Base-by-base conservation (phyloP, 2,329 filamentous ascomycete genomes). In the Penicillium sp. region DNA sequence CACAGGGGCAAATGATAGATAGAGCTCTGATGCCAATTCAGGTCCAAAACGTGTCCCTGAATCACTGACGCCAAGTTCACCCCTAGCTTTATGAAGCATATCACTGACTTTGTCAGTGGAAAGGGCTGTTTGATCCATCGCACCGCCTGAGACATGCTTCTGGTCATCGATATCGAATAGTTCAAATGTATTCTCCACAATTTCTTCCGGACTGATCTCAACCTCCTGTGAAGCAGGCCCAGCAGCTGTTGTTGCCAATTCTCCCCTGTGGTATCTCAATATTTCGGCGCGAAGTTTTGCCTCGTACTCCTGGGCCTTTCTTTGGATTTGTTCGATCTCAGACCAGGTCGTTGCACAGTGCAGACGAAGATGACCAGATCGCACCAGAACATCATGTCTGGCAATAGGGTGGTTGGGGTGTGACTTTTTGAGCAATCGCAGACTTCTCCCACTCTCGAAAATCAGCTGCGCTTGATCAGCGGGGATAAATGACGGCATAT, bases 361-460 rank as follows among this genome's bases (percentile, higher is more conserved):
- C 2, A 91, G 77, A 14, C 73, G 72, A 3, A 89, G 88, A 13
- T 86, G 83, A 7, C 78, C 72, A 11, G 79, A 77, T 13, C 75
- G 70, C 10, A 69, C 64, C 6, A 85, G 71, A 6, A 82, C 76
- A 26, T 79, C 77, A n/a, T 78, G 67, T 43, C 80, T 80, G 14
- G 85, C 83, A 43, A 95, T 77, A 0, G 88, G 86, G 69, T 96
- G 90, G 2, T 86, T 79, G 5, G 90, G 83, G 69, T 95, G 89
- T 63, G 89, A 86, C 23, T 80, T 77, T 64, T 86, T 84, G 48
- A 96, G 79, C 53, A 95, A 86, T 8, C 89, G 85, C 48, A 96
- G 75, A 69, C 89, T 93, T 65, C 84, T 85, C 4, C 91, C 92
- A 3, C 88, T 89, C 69, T 96, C 91, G 62, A 93, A 93, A n/a